These are phyloP conservation scores for Vinca minor DNA, from an alignment of 257 asterid species.

Conservation along the genomic window DNA sequence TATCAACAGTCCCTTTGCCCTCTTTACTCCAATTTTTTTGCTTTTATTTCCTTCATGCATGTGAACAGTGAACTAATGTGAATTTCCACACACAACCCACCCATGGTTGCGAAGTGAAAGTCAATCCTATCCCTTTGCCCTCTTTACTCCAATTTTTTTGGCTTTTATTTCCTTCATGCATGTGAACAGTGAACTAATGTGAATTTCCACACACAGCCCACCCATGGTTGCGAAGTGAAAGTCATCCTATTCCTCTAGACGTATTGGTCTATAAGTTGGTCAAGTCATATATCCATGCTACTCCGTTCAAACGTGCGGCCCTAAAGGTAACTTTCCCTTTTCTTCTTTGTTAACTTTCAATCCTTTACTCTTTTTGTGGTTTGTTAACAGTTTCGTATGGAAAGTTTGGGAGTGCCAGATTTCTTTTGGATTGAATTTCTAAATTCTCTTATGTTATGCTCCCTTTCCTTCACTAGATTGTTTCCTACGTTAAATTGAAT, in stretches of 20 bases:
- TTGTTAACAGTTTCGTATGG: background rate
- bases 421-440: background rate
- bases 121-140: too few relatives aligned
- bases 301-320: conserved; percentile 95
- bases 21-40: too few relatives aligned
- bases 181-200: conserved; percentile 17
- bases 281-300: conserved; percentile 70
- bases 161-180: background rate
- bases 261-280: conserved; percentile 71
- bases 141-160: too few relatives aligned
- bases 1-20: too few relatives aligned
- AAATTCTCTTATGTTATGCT: too few relatives aligned
- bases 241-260: conserved; percentile 83
- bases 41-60: background rate
- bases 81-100: conserved; percentile 50
- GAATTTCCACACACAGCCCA: conserved; percentile 49
- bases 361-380: conserved; percentile 8
- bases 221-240: conserved; percentile 91
- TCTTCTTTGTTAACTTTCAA: too few relatives aligned
- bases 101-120: conserved; percentile 92
- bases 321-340: conserved; percentile 45
- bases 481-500: too few relatives aligned
- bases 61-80: conserved; percentile 17
- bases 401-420: background rate
- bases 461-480: too few relatives aligned